Percentiles rank a stretch among this genome's conserved stretches.
Evolutionary conservation across 2,329 filamentous ascomycete genomes (phyloP).

Genomic region (Neodidymelliopsis sp.): DNA sequence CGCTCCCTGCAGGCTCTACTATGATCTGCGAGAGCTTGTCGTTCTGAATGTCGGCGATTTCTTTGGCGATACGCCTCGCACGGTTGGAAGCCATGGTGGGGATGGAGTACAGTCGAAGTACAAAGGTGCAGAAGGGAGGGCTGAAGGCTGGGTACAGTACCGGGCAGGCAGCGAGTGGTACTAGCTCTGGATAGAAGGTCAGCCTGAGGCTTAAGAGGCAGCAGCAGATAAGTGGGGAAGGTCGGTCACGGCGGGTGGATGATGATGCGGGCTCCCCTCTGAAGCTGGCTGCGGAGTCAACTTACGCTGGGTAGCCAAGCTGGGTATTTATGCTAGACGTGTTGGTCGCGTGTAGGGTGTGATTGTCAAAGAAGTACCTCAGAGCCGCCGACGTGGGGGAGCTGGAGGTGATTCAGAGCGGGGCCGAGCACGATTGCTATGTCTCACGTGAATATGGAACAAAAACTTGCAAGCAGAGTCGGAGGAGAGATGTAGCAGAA

Average conservation of each 20-base stretch:
- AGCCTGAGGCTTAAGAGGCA: constrained; percentile 38
- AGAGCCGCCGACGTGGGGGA: constrained; percentile 14
- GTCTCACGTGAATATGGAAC: constrained; percentile 8
- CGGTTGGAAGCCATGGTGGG: constrained; percentile 63
- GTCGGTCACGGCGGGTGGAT: neutral
- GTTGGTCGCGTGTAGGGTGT: constrained; percentile 1
- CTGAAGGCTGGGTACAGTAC: constrained; percentile 11
- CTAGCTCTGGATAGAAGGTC: constrained; percentile 23
- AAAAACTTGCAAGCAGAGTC: neutral
- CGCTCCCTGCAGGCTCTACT: constrained; percentile 68
- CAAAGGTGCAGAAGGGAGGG: constrained; percentile 2
- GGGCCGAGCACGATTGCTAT: constrained; percentile 18
- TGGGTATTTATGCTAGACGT: constrained; percentile 7
- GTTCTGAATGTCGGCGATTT: constrained; percentile 75
- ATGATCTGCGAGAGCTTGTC: constrained; percentile 81
- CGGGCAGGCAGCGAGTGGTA: constrained; percentile 23
- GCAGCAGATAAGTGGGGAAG: constrained; percentile 8
- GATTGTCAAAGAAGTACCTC: constrained; percentile 8
- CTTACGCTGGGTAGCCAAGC: constrained; percentile 11
- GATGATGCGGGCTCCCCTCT: neutral
- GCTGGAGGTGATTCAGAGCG: constrained; percentile 22
- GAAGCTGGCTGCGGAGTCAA: neutral
- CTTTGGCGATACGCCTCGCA: constrained; percentile 72
- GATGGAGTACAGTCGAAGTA: neutral
- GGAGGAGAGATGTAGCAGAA: neutral